Conservation (phyloP, 1,284 basidiomycete species). For the Ustilago trichophora region DNA sequence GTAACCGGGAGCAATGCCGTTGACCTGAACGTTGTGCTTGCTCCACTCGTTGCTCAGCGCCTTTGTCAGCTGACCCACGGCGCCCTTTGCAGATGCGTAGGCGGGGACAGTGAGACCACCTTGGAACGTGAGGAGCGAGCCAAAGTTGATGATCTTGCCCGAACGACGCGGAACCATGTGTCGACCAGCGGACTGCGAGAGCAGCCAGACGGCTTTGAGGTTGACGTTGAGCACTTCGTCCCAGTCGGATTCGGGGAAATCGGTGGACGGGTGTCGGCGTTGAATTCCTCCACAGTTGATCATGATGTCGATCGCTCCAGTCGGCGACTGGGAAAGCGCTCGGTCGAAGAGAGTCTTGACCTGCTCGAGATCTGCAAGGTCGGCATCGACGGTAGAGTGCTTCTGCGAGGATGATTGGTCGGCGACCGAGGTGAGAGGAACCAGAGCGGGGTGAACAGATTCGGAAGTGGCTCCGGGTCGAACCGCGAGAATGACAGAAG, state of each 20-base stretch:
- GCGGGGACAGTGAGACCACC: conserved; percentile 74
- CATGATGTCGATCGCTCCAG: conserved; percentile 78
- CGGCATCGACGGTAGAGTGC: conserved; percentile 75
- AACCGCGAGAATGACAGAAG: conserved; percentile 76
- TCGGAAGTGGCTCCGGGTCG: conserved; percentile 33
- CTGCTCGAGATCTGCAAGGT: conserved; percentile 76
- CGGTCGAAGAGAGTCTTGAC: conserved; percentile 74
- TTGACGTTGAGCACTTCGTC: conserved; percentile 72
- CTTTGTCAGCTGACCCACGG: conserved; percentile 71
- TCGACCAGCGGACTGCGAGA: conserved; percentile 51
- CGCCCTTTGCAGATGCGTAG: conserved; percentile 87
- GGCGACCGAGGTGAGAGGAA: conserved; percentile 10
- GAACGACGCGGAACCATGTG: conserved; percentile 50
- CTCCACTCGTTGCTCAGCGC: conserved; percentile 75
- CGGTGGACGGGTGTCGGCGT: conserved; percentile 68
- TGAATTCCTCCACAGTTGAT: conserved; percentile 96
- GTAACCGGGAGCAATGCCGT: conserved; percentile 75
- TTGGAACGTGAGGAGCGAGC: conserved; percentile 59
- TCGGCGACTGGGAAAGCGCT: conserved; percentile 74
- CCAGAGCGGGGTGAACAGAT: conserved; percentile 22
- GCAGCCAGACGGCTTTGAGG: conserved; percentile 55
- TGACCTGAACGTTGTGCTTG: conserved; percentile 85
- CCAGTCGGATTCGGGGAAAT: conserved; percentile 87
- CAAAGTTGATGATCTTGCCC: conserved; percentile 63
- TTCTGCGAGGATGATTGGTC: conserved; percentile 69